A percentile compares a stretch with the other conserved stretches of the same genome.
Conservation (phyloP, 2,329 filamentous ascomycete genomes). For the Aspergillus hiratsukae region DNA sequence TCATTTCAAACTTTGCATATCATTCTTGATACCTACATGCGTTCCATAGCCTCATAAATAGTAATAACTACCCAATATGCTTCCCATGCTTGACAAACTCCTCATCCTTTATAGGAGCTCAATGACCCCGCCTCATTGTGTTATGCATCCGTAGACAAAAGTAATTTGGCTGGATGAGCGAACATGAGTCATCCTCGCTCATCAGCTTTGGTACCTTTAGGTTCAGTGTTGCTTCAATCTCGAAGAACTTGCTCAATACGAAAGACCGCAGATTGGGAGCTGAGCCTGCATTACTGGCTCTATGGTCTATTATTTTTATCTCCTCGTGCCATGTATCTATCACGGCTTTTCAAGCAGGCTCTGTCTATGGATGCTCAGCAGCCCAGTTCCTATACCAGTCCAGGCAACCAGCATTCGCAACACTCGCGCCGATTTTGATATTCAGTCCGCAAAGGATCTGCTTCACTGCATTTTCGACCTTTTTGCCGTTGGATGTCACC, state of each 20-base stretch:
- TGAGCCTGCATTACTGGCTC: neutral
- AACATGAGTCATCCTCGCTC: neutral
- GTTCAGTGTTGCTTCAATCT: too few species aligned
- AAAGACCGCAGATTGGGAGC: too few species aligned
- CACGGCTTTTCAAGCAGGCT: neutral
- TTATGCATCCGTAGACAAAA: too few species aligned
- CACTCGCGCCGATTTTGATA: constrained; percentile 84
- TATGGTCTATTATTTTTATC: neutral
- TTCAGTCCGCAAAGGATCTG: constrained; percentile 86
- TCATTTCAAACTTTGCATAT: neutral
- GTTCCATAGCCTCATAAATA: constrained; percentile 1
- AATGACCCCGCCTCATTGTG: too few species aligned
- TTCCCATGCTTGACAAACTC: constrained; percentile 39
- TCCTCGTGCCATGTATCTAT: neutral
- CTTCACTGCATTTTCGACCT: constrained; percentile 95
- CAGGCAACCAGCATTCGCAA: constrained; percentile 85
- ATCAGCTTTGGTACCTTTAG: neutral
- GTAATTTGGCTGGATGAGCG: neutral
- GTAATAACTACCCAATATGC: constrained; percentile 29
- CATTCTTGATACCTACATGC: neutral
- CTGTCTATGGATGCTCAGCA: constrained; percentile 40
- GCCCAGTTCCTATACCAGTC: constrained; percentile 86
- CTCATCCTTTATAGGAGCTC: constrained; percentile 27
- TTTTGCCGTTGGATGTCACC: constrained; percentile 91
- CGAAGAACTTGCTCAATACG: too few species aligned